Percentiles rank a stretch among this genome's conserved stretches.
These are phyloP conservation scores for Akebia trifoliata DNA, from an alignment of 164 flowering plant species.

Conservation along the genomic window DNA sequence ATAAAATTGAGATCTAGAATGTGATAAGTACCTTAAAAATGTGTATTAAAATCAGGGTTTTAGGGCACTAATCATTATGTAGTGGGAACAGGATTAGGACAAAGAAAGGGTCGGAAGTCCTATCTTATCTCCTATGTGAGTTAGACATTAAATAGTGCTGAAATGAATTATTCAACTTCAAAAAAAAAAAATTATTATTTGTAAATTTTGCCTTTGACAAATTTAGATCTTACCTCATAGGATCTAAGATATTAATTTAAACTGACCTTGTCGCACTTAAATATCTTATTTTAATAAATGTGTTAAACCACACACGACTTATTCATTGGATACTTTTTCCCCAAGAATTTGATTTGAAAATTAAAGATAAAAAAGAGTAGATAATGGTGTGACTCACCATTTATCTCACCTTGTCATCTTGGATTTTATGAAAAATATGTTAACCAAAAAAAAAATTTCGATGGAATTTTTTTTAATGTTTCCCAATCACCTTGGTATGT, in stretches of 20 bases:
- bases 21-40: too few species aligned
- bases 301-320: not conserved
- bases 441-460: constrained; percentile 16
- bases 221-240: constrained; percentile 10
- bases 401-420: not conserved
- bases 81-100: not conserved
- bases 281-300: constrained; percentile 2
- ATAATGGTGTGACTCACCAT: not conserved
- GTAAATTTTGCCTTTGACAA: constrained; percentile 11
- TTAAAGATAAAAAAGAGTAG: not conserved
- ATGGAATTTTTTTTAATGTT: too few species aligned
- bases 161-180: constrained; percentile 4
- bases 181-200: constrained; percentile 8
- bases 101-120: not conserved
- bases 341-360: constrained; percentile 14
- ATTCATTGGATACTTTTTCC: constrained; percentile 7
- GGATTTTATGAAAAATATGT: not conserved
- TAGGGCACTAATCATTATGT: not conserved
- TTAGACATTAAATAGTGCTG: not conserved
- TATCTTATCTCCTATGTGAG: constrained; percentile 4
- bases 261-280: not conserved
- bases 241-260: not conserved
- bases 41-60: too few species aligned
- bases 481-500: too few species aligned
- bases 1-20: too few species aligned